These are phyloP conservation scores for Ilyonectria sp. DNA, from an alignment of 2,329 filamentous ascomycete genomes.

Conservation along the genomic window DNA sequence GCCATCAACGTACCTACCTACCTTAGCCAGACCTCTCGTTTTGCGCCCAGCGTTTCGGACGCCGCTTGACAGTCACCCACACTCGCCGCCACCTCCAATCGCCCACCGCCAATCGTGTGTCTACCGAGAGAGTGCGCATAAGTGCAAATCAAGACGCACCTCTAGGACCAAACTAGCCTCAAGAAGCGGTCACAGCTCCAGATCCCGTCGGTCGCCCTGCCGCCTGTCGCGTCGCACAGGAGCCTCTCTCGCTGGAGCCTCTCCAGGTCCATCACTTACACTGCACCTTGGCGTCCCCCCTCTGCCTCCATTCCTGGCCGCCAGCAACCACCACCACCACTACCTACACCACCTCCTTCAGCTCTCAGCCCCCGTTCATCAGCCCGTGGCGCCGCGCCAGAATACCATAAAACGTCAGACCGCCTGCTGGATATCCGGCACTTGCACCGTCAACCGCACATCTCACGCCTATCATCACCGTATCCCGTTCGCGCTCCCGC, in stretches of 20 bases:
- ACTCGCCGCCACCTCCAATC: background rate
- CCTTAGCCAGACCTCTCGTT: constrained; percentile 4
- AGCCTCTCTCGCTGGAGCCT: constrained; percentile 17
- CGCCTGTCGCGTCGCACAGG: background rate
- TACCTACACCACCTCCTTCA: constrained; percentile 32
- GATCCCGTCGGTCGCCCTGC: background rate
- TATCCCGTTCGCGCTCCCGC: constrained; percentile 37
- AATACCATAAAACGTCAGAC: constrained; percentile 47
- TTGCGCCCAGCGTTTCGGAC: constrained; percentile 8
- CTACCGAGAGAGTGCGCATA: constrained; percentile 9
- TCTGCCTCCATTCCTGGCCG: constrained; percentile 23
- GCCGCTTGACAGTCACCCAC: constrained; percentile 7
- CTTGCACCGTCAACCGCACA: constrained; percentile 31
- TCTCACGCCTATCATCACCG: constrained; percentile 35
- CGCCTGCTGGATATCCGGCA: constrained; percentile 36
- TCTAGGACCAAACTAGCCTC: background rate
- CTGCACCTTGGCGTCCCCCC: constrained; percentile 31
- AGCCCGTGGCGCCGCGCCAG: constrained; percentile 37
- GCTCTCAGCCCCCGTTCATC: constrained; percentile 39
- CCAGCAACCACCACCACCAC: constrained; percentile 26
- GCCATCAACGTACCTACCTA: constrained; percentile 5
- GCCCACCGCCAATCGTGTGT: constrained; percentile 9
- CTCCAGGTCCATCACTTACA: constrained; percentile 32
- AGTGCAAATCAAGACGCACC: constrained; percentile 7
- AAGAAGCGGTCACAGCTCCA: constrained; percentile 26